Percentiles rank a stretch among this genome's conserved stretches.
phyloP scores from a whole-genome alignment of 75 land plant genomes.

The Cunninghamia lanceolata region DNA sequence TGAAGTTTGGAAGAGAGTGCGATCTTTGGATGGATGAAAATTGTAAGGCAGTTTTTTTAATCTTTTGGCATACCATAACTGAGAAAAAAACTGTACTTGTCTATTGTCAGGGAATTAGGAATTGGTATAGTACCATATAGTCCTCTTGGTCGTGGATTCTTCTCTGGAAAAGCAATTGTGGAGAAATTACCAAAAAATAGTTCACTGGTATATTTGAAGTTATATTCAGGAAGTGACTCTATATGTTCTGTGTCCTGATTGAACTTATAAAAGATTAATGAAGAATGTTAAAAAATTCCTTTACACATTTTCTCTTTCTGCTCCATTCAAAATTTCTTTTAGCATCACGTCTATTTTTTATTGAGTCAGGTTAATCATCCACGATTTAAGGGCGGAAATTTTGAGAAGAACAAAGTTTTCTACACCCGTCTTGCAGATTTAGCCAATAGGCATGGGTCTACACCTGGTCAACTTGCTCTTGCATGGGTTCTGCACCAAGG shows the following conservation, averaged over 20 bases:
- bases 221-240: neutral
- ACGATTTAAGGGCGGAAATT: constrained; percentile 39
- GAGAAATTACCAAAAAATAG: constrained; percentile 36
- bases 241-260: neutral
- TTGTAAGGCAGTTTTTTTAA: neutral
- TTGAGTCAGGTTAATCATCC: constrained; percentile 22
- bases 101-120: constrained; percentile 51
- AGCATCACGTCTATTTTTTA: neutral
- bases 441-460: constrained; percentile 33
- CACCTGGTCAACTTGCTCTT: constrained; percentile 52
- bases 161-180: constrained; percentile 45
- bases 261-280: neutral
- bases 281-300: neutral
- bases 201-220: constrained; percentile 24
- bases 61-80: neutral
- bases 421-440: constrained; percentile 29
- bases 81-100: neutral
- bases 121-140: constrained; percentile 67
- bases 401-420: constrained; percentile 43
- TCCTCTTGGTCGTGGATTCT: constrained; percentile 72
- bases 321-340: neutral
- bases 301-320: no score
- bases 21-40: neutral
- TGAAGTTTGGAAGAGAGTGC: neutral
- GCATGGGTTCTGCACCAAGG: constrained; percentile 64